Percentiles rank a stretch among this genome's conserved stretches.
phyloP scores from a whole-genome alignment of 2,329 filamentous ascomycete genomes.

The Grosmannia penicillata region DNA sequence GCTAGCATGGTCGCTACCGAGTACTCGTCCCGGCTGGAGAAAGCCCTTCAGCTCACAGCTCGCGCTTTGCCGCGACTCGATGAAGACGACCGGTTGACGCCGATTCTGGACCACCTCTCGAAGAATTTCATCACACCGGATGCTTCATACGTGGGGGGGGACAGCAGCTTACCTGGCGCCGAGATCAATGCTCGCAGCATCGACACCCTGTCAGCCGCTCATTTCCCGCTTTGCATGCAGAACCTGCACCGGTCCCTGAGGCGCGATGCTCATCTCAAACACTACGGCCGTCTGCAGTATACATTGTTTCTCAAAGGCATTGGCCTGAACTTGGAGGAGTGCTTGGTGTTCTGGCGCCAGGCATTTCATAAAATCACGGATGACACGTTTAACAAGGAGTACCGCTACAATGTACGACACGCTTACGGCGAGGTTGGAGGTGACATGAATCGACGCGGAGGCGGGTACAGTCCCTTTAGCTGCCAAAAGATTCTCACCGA shows the following conservation, averaged over 20 bases:
- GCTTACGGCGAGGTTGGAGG: slow-evolving; percentile 89
- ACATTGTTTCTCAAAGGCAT: slow-evolving; percentile 94
- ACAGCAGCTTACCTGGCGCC: slow-evolving; percentile 51
- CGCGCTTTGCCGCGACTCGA: slow-evolving; percentile 82
- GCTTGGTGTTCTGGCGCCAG: slow-evolving; percentile 78
- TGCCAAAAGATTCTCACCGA: slow-evolving; percentile 94
- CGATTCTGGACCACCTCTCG: slow-evolving; percentile 61
- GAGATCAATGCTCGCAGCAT: slow-evolving; percentile 67
- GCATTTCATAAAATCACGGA: slow-evolving; percentile 78
- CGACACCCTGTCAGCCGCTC: slow-evolving; percentile 60
- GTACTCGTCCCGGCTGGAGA: slow-evolving; percentile 66
- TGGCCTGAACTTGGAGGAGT: slow-evolving; percentile 82
- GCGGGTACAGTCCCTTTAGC: slow-evolving; percentile 80
- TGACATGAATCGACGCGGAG: slow-evolving; percentile 71
- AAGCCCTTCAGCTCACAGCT: slow-evolving; percentile 65
- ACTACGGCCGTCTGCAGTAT: slow-evolving; percentile 87
- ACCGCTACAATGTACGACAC: slow-evolving; percentile 95
- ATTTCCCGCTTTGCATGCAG: slow-evolving; percentile 90
- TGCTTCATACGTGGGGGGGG: slow-evolving; percentile 52
- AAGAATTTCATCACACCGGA: slow-evolving; percentile 93
- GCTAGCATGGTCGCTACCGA: slow-evolving; percentile 79
- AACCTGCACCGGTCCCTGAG: slow-evolving; percentile 76
- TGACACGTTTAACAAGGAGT: slow-evolving; percentile 94
- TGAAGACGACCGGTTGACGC: slow-evolving; percentile 79
- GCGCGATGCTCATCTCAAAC: slow-evolving; percentile 81